Conservation (phyloP, 805 yeast species). For the Groenewaldozyma tartarivorans region DNA sequence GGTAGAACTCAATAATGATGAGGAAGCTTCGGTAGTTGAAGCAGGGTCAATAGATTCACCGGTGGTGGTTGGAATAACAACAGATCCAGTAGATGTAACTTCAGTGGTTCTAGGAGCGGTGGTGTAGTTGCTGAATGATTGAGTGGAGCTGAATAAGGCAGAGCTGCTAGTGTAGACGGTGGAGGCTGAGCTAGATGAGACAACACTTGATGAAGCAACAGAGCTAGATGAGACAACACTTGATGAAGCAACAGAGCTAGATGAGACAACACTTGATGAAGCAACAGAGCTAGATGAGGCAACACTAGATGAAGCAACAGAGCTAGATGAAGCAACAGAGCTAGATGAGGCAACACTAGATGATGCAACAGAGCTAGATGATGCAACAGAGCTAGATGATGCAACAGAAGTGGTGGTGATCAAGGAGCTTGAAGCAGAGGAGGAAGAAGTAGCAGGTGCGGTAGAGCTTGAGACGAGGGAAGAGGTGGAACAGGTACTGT, state of each 20-base stretch:
- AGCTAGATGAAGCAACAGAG: neutral
- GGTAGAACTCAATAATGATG: no score
- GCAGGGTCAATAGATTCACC: neutral
- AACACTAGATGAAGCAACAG: constrained; percentile 1
- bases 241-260: neutral
- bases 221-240: neutral
- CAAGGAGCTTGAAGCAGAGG: neutral
- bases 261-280: neutral
- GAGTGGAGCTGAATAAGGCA: neutral
- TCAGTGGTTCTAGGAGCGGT: neutral
- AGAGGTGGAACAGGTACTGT: neutral
- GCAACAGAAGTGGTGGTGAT: neutral
- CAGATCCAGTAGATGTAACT: neutral
- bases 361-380: neutral
- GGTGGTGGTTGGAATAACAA: neutral
- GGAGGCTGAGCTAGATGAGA: constrained; percentile 1
- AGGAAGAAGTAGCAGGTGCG: neutral
- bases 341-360: neutral
- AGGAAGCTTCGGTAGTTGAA: constrained; percentile 1
- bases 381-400: neutral
- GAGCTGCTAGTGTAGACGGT: neutral
- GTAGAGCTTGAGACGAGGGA: neutral
- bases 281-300: neutral
- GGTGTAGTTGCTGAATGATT: neutral
- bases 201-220: neutral